These are phyloP conservation scores for Flaveria robusta DNA, from an alignment of 129 eudicot species.

Conservation along the genomic window DNA sequence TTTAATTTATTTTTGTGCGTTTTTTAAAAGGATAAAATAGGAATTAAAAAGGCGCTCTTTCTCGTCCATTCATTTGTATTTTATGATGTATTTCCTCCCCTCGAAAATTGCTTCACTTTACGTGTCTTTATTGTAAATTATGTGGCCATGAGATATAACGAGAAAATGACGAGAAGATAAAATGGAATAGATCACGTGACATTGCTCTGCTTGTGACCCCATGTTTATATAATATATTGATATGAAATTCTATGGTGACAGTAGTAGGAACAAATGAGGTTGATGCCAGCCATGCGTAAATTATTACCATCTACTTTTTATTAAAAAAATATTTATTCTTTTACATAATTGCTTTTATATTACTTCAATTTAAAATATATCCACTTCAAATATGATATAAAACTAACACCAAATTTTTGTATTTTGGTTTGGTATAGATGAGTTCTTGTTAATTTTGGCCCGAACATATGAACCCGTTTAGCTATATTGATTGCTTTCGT, in stretches of 20 bases:
- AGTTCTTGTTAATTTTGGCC: no score
- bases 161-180: conserved; percentile 10
- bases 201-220: no score
- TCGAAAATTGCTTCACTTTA: conserved; percentile 29
- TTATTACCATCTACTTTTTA: conserved; percentile 22
- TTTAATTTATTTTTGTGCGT: no score
- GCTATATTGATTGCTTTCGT: no score
- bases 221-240: no score
- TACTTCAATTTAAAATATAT: no score
- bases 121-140: conserved; percentile 14
- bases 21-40: conserved; percentile 4
- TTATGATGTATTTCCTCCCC: conserved; percentile 25
- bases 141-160: conserved; percentile 18
- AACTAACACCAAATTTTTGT: no score
- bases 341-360: neutral
- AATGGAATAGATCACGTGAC: conserved; percentile 22
- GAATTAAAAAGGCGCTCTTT: conserved; percentile 9
- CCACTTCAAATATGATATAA: no score
- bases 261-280: conserved; percentile 31
- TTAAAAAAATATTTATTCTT: neutral
- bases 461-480: no score
- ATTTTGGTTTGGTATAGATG: no score
- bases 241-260: conserved; percentile 23
- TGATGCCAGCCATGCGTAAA: conserved; percentile 35
- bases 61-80: conserved; percentile 25